Base-by-base conservation (phyloP, 192 early-diverging fungal species). In the Linderina pennispora region DNA sequence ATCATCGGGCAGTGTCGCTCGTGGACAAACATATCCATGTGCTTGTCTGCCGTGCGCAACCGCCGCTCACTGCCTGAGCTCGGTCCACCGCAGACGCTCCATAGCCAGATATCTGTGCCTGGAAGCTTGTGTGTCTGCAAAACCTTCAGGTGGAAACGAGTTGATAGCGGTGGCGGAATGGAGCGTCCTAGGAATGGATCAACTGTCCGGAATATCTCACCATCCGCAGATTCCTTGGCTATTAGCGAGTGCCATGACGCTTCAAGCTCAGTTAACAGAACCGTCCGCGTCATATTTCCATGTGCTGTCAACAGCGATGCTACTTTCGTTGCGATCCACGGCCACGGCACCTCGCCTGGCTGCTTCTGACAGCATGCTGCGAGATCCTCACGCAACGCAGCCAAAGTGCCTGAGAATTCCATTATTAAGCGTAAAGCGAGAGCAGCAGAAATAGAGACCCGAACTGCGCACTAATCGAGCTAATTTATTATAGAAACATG, bases 1-100 rank as follows among this genome's bases (percentile, higher is more conserved):
- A 69, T 46, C 50, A 69, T 52, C 23, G 66, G 50, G 33, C 62
- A 69, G 46, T 58, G 62, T 4, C 59, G 53, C 58, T 62, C 58
- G 46, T 69, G 66, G 25, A 62, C 45, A 40, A 69, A 62, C 23
- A 53, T 49, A 20, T 62, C 50, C 16, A 50, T 38, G 13, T 58
- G 66, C 21, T 20, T 47, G 8, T 55, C 58, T 1, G 44, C 48
- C 15, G 28, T 40, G 15, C 28, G 39, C 8, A 31, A 40, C 26
- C 19, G 13, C 3, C n/a, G 24, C 11, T 37, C 26, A 17, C 20
- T 23, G 15, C 40, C 36, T 4, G 62, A 55, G 18, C 34, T 45
- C 32, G 62, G 62, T n/a, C 58, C 58, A 0, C 66, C 66, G 2
- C 54, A 53, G 2, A 69, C 31, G 14, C 9, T 40, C 66, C 66